Conservation (phyloP, 2,329 filamentous ascomycete species). For the Xylariaceae sp. region DNA sequence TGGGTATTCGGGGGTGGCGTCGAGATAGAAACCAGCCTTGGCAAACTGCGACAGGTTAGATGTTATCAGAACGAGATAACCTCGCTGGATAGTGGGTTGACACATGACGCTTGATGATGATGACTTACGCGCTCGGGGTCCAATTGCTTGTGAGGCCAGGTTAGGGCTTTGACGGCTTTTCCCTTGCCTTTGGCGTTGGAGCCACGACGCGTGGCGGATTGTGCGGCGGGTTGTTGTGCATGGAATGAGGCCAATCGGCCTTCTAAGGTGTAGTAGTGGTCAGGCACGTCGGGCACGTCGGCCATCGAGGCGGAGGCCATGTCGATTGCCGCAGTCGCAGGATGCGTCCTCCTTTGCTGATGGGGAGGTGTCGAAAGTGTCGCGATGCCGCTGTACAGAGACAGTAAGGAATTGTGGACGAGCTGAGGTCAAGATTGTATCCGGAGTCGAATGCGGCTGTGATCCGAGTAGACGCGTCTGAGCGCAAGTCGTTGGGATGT, state of each 20-base stretch:
- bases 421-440: no score
- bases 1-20: conserved; percentile 68
- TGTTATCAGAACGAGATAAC: no score
- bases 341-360: no score
- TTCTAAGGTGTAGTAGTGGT: conserved; percentile 62
- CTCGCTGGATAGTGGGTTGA: no score
- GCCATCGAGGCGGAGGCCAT: conserved; percentile 1
- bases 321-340: neutral
- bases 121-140: conserved; percentile 59
- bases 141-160: conserved; percentile 78
- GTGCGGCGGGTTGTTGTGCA: conserved; percentile 55
- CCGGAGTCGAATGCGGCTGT: no score
- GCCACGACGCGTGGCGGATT: conserved; percentile 64
- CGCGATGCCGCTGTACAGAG: no score
- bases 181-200: conserved; percentile 63
- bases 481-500: no score
- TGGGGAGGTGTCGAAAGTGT: no score
- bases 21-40: conserved; percentile 86
- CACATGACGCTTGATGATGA: conserved; percentile 1
- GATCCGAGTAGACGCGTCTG: no score
- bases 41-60: conserved; percentile 62
- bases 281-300: conserved; percentile 37
- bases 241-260: conserved; percentile 81
- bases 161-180: conserved; percentile 53
- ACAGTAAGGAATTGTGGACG: no score